Conservation (phyloP, 2,329 filamentous ascomycete genomes). For the Beauveria pseudobassiana region DNA sequence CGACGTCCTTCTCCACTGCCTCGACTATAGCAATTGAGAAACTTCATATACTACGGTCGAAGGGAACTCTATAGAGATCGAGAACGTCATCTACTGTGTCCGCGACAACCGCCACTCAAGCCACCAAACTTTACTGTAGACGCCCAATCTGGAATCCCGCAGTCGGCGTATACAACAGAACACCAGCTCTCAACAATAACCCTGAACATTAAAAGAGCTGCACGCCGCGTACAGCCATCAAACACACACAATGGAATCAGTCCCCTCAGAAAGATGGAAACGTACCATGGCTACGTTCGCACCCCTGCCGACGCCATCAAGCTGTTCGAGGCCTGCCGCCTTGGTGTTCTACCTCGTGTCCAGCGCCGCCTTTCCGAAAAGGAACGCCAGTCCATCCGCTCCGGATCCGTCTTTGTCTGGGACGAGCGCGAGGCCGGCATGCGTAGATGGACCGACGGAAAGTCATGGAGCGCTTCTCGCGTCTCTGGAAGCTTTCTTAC, state of each 20-base stretch:
- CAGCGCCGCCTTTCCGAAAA: slow-evolving; percentile 93
- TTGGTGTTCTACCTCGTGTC: slow-evolving; percentile 83
- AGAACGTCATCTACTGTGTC: neutral
- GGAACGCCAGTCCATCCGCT: slow-evolving; percentile 90
- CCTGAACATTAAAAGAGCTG: neutral
- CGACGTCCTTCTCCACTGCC: neutral
- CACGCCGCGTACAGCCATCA: neutral
- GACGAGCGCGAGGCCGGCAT: slow-evolving; percentile 97
- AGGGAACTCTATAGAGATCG: neutral
- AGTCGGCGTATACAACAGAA: too few relatives aligned
- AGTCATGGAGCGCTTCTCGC: slow-evolving; percentile 96
- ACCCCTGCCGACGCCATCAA: slow-evolving; percentile 97
- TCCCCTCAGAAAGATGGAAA: slow-evolving; percentile 65
- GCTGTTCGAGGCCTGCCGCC: slow-evolving; percentile 91
- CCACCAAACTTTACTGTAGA: too few relatives aligned
- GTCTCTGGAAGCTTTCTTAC: slow-evolving; percentile 97
- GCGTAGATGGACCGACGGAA: slow-evolving; percentile 97
- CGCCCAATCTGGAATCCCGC: too few relatives aligned
- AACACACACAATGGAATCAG: slow-evolving; percentile 12
- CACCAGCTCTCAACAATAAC: too few relatives aligned
- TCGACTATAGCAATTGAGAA: neutral
- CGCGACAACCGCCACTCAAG: too few relatives aligned
- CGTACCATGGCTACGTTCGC: slow-evolving; percentile 89
- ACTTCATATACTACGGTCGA: neutral
- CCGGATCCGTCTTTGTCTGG: slow-evolving; percentile 99